These are phyloP conservation scores for Fusarium paranaense DNA, from an alignment of 2,329 filamentous ascomycete species.

Conservation along the genomic window DNA sequence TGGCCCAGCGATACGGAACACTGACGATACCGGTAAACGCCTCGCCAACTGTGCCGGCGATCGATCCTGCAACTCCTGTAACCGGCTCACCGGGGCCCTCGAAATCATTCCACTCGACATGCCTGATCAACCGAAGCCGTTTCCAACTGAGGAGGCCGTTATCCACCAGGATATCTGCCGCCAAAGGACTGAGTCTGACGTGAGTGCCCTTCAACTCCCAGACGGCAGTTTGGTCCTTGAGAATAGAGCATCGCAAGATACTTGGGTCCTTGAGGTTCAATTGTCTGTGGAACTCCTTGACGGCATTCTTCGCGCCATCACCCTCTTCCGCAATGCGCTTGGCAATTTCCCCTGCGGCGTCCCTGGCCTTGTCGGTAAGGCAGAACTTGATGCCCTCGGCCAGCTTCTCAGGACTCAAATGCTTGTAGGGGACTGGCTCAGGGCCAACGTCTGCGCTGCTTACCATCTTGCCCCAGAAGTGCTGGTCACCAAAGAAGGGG, in stretches of 20 bases:
- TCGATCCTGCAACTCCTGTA: conserved; percentile 72
- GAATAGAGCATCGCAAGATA: conserved; percentile 74
- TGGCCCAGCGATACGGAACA: conserved; percentile 71
- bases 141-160: conserved; percentile 72
- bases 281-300: conserved; percentile 73
- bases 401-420: conserved; percentile 71
- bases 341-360: conserved; percentile 70
- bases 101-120: conserved; percentile 82
- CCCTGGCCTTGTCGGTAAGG: conserved; percentile 69
- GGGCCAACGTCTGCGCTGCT: conserved; percentile 73
- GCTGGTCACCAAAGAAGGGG: conserved; percentile 83
- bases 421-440: conserved; percentile 75
- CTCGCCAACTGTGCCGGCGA: conserved; percentile 69
- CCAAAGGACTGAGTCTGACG: conserved; percentile 71
- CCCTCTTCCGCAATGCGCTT: conserved; percentile 71
- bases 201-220: conserved; percentile 74
- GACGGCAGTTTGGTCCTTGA: conserved; percentile 71
- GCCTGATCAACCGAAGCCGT: conserved; percentile 71
- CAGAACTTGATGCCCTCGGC: conserved; percentile 78
- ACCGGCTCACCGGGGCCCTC: conserved; percentile 80
- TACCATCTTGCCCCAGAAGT: conserved; percentile 82
- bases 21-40: conserved; percentile 72
- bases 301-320: conserved; percentile 77
- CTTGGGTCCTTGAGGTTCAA: conserved; percentile 63
- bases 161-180: conserved; percentile 73